Conservation (phyloP, 805 yeast species). For the Blastobotrys parvus region DNA sequence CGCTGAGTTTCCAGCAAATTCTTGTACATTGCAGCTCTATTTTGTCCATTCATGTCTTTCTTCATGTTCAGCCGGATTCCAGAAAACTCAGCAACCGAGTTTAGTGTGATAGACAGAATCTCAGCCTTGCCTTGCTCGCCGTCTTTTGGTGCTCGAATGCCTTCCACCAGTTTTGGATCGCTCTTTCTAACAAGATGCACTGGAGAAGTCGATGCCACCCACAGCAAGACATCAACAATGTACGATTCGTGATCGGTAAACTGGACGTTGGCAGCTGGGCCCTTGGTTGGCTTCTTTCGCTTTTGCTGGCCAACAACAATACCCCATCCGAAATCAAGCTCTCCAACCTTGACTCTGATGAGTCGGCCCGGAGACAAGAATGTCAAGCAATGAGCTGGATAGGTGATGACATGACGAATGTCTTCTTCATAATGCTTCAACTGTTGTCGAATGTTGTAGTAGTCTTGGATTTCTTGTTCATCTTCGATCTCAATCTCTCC, state of each 20-base stretch:
- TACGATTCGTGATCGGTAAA: slow-evolving; percentile 85
- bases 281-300: slow-evolving; percentile 36
- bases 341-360: slow-evolving; percentile 41
- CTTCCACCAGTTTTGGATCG: slow-evolving; percentile 74
- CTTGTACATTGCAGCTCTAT: slow-evolving; percentile 51
- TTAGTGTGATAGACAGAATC: slow-evolving; percentile 76
- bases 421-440: slow-evolving; percentile 65
- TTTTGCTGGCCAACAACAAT: slow-evolving; percentile 71
- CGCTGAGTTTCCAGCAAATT: slow-evolving; percentile 72
- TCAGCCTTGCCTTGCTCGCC: slow-evolving; percentile 53
- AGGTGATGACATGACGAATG: slow-evolving; percentile 72
- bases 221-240: slow-evolving; percentile 76
- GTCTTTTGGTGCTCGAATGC: slow-evolving; percentile 72
- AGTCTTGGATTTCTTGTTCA: slow-evolving; percentile 66
- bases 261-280: slow-evolving; percentile 22
- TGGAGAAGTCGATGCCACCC: slow-evolving; percentile 66
- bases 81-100: slow-evolving; percentile 66
- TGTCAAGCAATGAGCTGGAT: slow-evolving; percentile 78
- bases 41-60: slow-evolving; percentile 39
- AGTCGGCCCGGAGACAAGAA: slow-evolving; percentile 88
- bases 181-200: slow-evolving; percentile 67
- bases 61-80: slow-evolving; percentile 78
- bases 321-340: slow-evolving; percentile 91
- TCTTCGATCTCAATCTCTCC: slow-evolving; percentile 56
- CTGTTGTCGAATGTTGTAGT: slow-evolving; percentile 72